phyloP scores from a whole-genome alignment of 495 filamentous ascomycete species.

The Penicillium waksmanii region DNA sequence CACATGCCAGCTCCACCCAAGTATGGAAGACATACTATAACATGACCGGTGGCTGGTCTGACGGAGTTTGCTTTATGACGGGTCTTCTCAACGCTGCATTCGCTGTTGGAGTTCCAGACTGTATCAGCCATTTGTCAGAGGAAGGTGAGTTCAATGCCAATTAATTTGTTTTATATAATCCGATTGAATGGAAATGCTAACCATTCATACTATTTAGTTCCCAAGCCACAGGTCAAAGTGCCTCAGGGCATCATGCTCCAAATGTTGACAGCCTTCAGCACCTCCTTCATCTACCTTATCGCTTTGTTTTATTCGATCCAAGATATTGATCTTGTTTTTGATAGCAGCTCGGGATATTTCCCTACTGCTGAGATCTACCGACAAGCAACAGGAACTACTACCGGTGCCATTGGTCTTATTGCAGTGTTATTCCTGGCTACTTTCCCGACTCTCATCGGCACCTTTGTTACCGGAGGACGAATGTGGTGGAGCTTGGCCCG shows the following conservation, averaged over 20 bases:
- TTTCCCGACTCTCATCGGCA: constrained; percentile 62
- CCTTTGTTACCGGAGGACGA: constrained; percentile 69
- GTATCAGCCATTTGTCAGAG: constrained; percentile 73
- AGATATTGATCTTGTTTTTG: constrained; percentile 59
- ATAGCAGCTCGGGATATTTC: constrained; percentile 59
- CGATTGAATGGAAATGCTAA: background rate
- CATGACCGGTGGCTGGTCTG: constrained; percentile 62
- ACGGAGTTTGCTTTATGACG: constrained; percentile 71
- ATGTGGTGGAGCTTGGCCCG: constrained; percentile 79
- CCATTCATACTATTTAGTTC: constrained; percentile 14
- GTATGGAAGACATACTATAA: constrained; percentile 68
- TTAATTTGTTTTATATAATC: background rate
- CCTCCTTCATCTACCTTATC: constrained; percentile 37
- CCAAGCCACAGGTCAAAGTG: constrained; percentile 31
- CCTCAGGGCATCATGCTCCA: constrained; percentile 58
- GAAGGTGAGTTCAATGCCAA: constrained; percentile 43
- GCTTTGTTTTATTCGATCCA: constrained; percentile 65
- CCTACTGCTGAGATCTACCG: constrained; percentile 74
- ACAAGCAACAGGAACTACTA: constrained; percentile 67
- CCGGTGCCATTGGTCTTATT: constrained; percentile 65
- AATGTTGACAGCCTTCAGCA: constrained; percentile 61
- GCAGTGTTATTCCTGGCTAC: constrained; percentile 55
- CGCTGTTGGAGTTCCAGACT: constrained; percentile 73
- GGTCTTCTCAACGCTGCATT: constrained; percentile 80
- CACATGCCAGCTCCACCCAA: constrained; percentile 59